phyloP scores from a whole-genome alignment of 2,329 filamentous ascomycete species.

The Colletotrichum godetiae region DNA sequence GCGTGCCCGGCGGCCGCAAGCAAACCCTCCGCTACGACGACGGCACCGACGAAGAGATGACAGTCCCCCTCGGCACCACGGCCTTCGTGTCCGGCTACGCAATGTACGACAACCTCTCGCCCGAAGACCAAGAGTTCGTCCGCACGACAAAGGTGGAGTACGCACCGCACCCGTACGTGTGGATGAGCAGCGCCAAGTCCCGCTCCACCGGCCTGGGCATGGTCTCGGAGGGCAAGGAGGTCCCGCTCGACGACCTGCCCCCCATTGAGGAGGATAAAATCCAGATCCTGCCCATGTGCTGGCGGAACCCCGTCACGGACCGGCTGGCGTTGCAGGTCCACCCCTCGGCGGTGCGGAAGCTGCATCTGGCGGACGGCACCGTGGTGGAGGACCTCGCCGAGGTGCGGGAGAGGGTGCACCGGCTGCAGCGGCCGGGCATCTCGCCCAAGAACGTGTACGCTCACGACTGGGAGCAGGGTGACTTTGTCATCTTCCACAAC shows the following conservation, averaged over 20 bases:
- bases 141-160: slow-evolving; percentile 78
- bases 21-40: slow-evolving; percentile 81
- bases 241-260: slow-evolving; percentile 69
- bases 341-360: slow-evolving; percentile 75
- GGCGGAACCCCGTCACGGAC: slow-evolving; percentile 79
- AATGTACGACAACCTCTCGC: slow-evolving; percentile 76
- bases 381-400: slow-evolving; percentile 75
- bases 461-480: slow-evolving; percentile 82
- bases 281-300: slow-evolving; percentile 80
- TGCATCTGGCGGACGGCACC: slow-evolving; percentile 74
- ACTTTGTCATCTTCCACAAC: slow-evolving; percentile 84
- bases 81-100: slow-evolving; percentile 79
- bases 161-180: slow-evolving; percentile 83
- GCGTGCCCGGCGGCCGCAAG: slow-evolving; percentile 72
- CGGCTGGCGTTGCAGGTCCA: slow-evolving; percentile 79
- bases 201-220: slow-evolving; percentile 78
- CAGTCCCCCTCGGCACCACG: slow-evolving; percentile 79
- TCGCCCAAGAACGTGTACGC: slow-evolving; percentile 75
- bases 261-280: slow-evolving; percentile 74
- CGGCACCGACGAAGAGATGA: slow-evolving; percentile 71
- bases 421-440: slow-evolving; percentile 78
- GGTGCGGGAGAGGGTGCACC: slow-evolving; percentile 76
- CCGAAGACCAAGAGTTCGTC: slow-evolving; percentile 75
- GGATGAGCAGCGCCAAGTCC: slow-evolving; percentile 79
- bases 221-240: slow-evolving; percentile 73